phyloP scores from a whole-genome alignment of 73 alveolate genomes.

The Stentor roeselii region DNA sequence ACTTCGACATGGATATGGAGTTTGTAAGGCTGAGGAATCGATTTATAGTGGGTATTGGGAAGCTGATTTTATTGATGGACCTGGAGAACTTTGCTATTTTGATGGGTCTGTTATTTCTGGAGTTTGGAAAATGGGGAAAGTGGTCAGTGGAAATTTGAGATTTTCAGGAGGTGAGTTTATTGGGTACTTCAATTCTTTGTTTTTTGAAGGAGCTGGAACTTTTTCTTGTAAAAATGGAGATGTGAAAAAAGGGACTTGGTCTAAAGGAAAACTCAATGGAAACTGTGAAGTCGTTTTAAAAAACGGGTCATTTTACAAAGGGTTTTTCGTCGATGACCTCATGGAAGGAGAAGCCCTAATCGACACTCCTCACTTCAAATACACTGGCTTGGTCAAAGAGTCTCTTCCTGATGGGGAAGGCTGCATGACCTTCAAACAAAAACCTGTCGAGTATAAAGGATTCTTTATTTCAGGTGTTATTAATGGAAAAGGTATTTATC shows the following conservation, averaged over 20 bases:
- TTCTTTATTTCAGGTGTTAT: not conserved
- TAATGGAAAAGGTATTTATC: not conserved
- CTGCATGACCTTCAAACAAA: not conserved
- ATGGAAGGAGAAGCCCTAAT: constrained; percentile 3
- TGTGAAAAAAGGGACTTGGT: constrained; percentile 9
- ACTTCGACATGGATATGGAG: constrained; percentile 13
- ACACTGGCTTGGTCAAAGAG: not conserved
- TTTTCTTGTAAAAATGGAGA: not conserved
- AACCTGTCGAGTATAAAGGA: not conserved
- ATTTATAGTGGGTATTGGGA: constrained; percentile 7
- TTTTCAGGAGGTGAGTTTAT: not conserved
- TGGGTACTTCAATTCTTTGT: not conserved
- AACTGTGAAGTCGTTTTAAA: not conserved
- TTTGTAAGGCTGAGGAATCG: not conserved
- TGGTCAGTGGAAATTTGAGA: not conserved
- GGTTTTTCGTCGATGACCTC: constrained; percentile 15
- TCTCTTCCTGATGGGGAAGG: not conserved
- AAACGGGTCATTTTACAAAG: not conserved
- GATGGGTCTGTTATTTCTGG: not conserved
- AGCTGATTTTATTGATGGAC: not conserved
- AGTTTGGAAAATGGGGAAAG: not conserved
- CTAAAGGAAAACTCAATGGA: constrained; percentile 17
- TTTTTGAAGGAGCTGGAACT: not conserved
- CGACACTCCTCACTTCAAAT: not conserved
- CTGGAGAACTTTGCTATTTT: not conserved